phyloP scores from a whole-genome alignment of 1,284 basidiomycete genomes.

The Entoloma clypeatum region DNA sequence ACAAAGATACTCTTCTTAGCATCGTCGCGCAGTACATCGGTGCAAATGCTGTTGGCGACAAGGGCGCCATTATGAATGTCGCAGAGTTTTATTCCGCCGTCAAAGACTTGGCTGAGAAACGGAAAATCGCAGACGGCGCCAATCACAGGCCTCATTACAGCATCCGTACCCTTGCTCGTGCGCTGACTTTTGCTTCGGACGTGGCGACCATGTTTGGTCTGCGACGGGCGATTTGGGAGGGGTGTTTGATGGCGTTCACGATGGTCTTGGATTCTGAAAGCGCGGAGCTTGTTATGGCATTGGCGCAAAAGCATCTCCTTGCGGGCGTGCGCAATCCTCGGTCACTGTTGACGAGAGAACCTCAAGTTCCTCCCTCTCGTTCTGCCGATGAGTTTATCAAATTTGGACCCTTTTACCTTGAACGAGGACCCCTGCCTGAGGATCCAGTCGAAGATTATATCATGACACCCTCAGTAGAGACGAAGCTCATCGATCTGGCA shows the following conservation, averaged over 20 bases:
- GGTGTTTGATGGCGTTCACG: slow-evolving; percentile 96
- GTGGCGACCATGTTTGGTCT: slow-evolving; percentile 77
- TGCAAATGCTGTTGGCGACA: slow-evolving; percentile 79
- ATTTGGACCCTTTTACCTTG: slow-evolving; percentile 90
- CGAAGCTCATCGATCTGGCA: slow-evolving; percentile 89
- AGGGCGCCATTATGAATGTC: slow-evolving; percentile 84
- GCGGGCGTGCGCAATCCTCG: slow-evolving; percentile 78
- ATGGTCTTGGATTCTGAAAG: slow-evolving; percentile 88
- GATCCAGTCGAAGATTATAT: slow-evolving; percentile 81
- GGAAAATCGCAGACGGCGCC: slow-evolving; percentile 91
- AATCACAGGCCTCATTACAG: slow-evolving; percentile 97
- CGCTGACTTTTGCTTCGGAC: slow-evolving; percentile 88
- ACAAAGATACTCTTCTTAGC: slow-evolving; percentile 84
- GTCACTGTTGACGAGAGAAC: slow-evolving; percentile 71
- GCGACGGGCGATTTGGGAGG: slow-evolving; percentile 91
- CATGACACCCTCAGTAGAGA: slow-evolving; percentile 95
- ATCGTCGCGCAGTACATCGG: slow-evolving; percentile 94
- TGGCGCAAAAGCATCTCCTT: slow-evolving; percentile 82
- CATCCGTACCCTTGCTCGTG: slow-evolving; percentile 93
- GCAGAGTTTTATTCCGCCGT: slow-evolving; percentile 89
- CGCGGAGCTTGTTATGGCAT: slow-evolving; percentile 58
- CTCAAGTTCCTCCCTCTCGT: slow-evolving; percentile 50
- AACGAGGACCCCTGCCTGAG: slow-evolving; percentile 66
- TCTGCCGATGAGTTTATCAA: slow-evolving; percentile 66
- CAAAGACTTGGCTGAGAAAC: slow-evolving; percentile 74